Percentiles rank a stretch among this genome's conserved stretches.
Evolutionary conservation across 441 rosid species (phyloP).

Genomic region (Pelargonium cotyledonis): DNA sequence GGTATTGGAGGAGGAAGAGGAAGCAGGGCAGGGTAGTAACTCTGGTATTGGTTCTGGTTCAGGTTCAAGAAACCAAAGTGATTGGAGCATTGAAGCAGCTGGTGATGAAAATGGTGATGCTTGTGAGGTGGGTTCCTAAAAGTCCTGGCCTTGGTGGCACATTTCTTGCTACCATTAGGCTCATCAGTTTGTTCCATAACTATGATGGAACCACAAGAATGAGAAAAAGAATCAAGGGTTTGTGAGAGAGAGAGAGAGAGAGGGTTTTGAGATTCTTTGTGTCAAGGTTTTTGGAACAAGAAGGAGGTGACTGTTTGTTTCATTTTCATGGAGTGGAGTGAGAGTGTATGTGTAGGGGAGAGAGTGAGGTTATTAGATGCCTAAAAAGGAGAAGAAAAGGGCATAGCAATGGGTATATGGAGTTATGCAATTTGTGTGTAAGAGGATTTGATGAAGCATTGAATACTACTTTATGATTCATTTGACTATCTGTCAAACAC

Average conservation of each 20-base stretch:
- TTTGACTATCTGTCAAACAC: slow-evolving; percentile 24
- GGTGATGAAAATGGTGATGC: slow-evolving; percentile 32
- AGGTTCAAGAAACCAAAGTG: slow-evolving; percentile 9
- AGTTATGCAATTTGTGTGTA: slow-evolving; percentile 23
- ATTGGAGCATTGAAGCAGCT: slow-evolving; percentile 16
- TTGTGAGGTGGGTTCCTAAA: slow-evolving; percentile 35
- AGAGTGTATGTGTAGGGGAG: neutral
- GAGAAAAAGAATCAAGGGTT: slow-evolving; percentile 9
- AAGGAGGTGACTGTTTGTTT: slow-evolving; percentile 14
- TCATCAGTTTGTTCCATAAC: slow-evolving; percentile 69
- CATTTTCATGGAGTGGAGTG: slow-evolving; percentile 10
- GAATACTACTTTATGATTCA: slow-evolving; percentile 14
- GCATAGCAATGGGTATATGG: slow-evolving; percentile 20
- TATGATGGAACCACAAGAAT: neutral
- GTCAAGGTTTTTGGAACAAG: slow-evolving; percentile 21
- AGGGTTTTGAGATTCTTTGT: slow-evolving; percentile 21
- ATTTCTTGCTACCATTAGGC: slow-evolving; percentile 41
- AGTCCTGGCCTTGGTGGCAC: slow-evolving; percentile 39
- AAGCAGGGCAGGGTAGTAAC: slow-evolving; percentile 63
- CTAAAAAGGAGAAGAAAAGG: slow-evolving; percentile 16
- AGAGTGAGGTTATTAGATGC: neutral
- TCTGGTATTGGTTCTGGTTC: slow-evolving; percentile 23
- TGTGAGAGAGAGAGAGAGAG: slow-evolving; percentile 1
- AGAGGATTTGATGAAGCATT: slow-evolving; percentile 1
- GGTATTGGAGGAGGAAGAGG: slow-evolving; percentile 58